Conservation (phyloP, 2,329 filamentous ascomycete genomes). For the Calonectria pauciramosa region DNA sequence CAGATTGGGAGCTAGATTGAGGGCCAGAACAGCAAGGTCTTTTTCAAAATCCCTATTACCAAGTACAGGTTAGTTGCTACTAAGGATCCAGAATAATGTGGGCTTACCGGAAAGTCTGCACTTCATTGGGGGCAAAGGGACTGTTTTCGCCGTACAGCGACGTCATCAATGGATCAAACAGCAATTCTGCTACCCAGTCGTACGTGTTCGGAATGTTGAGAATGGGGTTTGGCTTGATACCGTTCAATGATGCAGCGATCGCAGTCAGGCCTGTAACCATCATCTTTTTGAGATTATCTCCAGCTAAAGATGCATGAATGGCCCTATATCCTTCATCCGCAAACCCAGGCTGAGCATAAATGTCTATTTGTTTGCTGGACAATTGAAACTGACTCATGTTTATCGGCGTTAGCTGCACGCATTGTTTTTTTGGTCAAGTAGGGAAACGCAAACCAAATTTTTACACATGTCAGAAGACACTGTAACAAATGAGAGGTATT, state of each 20-base stretch:
- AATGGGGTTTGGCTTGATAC: background rate
- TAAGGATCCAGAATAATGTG: background rate
- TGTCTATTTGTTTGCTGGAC: background rate
- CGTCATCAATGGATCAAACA: conserved; percentile 54
- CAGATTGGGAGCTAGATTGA: conserved; percentile 1
- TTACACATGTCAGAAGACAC: conserved; percentile 51
- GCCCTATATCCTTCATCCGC: conserved; percentile 16
- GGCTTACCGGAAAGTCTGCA: conserved; percentile 54
- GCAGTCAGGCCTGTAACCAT: conserved; percentile 3
- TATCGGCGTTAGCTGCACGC: background rate
- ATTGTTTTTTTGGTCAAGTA: background rate
- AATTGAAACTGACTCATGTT: conserved; percentile 19
- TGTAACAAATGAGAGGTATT: conserved; percentile 57
- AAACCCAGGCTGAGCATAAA: background rate
- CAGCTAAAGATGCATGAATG: conserved; percentile 25
- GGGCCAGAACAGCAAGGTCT: background rate
- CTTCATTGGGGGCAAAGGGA: conserved; percentile 46
- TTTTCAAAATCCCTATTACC: conserved; percentile 18
- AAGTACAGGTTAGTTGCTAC: background rate
- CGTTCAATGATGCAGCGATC: conserved; percentile 14
- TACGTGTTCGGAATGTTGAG: conserved; percentile 50
- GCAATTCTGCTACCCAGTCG: conserved; percentile 53
- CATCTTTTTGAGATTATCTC: conserved; percentile 29
- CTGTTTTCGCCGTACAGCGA: conserved; percentile 60
- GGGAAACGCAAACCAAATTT: conserved; percentile 2